A percentile compares a stretch with the other conserved stretches of the same genome.
phyloP scores from a whole-genome alignment of 257 asterid species.

The Nicotiana noctiflora region DNA sequence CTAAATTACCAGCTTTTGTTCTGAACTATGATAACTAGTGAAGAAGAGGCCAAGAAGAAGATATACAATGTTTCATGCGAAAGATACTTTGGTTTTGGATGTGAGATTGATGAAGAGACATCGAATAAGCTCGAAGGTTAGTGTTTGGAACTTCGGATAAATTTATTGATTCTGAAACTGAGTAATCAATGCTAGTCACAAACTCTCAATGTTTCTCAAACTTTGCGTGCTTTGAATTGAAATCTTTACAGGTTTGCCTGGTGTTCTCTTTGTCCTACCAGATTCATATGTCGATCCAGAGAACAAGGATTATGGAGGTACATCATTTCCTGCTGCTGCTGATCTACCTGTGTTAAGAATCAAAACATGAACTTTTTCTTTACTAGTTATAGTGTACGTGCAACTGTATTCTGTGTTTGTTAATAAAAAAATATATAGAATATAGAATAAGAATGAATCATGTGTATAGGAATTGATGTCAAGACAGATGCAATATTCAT shows the following conservation, averaged over 20 bases:
- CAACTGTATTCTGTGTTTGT: no score
- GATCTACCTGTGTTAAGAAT: background rate
- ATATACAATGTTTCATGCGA: slow-evolving; percentile 90
- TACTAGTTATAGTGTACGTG: no score
- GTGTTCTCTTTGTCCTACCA: slow-evolving; percentile 91
- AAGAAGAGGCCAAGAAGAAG: slow-evolving; percentile 89
- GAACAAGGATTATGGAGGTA: slow-evolving; percentile 98
- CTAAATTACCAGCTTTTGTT: background rate
- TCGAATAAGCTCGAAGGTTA: slow-evolving; percentile 95
- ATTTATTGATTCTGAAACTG: background rate
- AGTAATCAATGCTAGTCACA: background rate
- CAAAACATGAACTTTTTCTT: background rate
- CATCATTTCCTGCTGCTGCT: background rate
- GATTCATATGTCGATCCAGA: slow-evolving; percentile 98
- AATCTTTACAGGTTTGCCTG: slow-evolving; percentile 61
- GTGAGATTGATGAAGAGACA: slow-evolving; percentile 94
- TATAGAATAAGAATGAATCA: no score
- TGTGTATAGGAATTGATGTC: no score
- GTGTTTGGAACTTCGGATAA: slow-evolving; percentile 10
- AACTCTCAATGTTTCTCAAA: background rate
- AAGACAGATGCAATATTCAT: no score
- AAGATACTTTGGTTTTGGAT: slow-evolving; percentile 91
- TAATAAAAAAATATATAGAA: no score
- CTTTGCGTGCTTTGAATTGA: background rate
- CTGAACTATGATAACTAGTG: slow-evolving; percentile 24